Percentiles rank a stretch among this genome's conserved stretches.
Conservation (phyloP, 2,329 filamentous ascomycete genomes). For the Neospermospora avenae region DNA sequence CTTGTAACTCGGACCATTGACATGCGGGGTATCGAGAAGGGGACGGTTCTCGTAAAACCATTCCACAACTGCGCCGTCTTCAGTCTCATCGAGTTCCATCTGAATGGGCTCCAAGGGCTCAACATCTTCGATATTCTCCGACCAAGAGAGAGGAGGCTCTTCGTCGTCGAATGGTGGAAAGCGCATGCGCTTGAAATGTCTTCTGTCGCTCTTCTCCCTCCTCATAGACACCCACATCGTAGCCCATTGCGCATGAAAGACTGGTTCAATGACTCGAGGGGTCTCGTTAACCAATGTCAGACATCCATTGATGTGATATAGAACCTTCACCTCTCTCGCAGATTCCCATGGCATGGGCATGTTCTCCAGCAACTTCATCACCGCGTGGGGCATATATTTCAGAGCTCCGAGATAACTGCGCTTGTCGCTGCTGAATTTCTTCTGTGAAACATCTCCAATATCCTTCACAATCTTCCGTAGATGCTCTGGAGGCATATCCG, state of each 20-base stretch:
- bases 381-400: conserved; percentile 99
- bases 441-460: conserved; percentile 98
- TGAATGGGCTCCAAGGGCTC: conserved; percentile 97
- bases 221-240: conserved; percentile 99
- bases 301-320: conserved; percentile 98
- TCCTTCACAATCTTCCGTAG: conserved; percentile 97
- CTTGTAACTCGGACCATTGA: conserved; percentile 96
- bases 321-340: conserved; percentile 89
- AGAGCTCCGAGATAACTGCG: conserved; percentile 93
- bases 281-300: conserved; percentile 95
- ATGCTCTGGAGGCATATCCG: conserved; percentile 98
- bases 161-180: conserved; percentile 99
- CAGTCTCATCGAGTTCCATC: conserved; percentile 93
- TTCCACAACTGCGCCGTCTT: conserved; percentile 86
- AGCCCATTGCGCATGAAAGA: conserved; percentile 98
- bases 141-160: conserved; percentile 95
- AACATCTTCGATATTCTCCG: conserved; percentile 97
- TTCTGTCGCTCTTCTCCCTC: conserved; percentile 91
- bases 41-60: conserved; percentile 98
- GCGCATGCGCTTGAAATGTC: conserved; percentile 97
- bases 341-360: conserved; percentile 99
- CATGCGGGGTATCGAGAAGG: conserved; percentile 84
- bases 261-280: conserved; percentile 92
- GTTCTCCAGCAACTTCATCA: conserved; percentile 94
- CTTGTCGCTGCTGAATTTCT: conserved; percentile 99